A percentile compares a stretch with the other conserved stretches of the same genome.
phyloP scores from a whole-genome alignment of 2,329 filamentous ascomycete genomes.

The Colletotrichum spinosum region DNA sequence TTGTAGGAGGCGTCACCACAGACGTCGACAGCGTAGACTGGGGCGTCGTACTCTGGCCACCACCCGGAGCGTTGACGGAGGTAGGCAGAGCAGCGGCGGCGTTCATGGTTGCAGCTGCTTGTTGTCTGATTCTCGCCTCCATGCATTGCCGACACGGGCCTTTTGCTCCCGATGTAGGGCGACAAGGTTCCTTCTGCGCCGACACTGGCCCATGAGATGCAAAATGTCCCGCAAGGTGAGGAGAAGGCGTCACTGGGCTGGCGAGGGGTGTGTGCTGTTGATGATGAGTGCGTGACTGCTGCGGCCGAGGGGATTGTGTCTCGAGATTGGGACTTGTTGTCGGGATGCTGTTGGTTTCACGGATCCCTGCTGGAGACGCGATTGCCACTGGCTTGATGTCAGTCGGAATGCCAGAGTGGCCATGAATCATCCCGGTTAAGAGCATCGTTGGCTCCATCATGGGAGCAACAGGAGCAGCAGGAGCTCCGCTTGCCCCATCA shows the following conservation, averaged over 20 bases:
- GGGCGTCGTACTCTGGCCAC: conserved; percentile 2
- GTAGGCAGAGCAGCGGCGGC: conserved; percentile 3
- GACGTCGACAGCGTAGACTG: neutral
- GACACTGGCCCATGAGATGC: conserved; percentile 1
- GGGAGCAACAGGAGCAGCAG: neutral
- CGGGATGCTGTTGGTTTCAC: too few species aligned
- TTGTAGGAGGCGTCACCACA: too few species aligned
- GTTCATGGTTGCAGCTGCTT: conserved; percentile 31
- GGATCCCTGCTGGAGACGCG: too few species aligned
- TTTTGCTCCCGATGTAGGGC: conserved; percentile 20
- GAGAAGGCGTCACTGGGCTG: neutral
- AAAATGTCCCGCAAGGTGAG: neutral
- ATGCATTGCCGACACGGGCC: conserved; percentile 34
- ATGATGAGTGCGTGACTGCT: neutral
- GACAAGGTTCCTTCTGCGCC: conserved; percentile 11
- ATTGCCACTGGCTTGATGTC: neutral
- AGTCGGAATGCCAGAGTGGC: neutral
- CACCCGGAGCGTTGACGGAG: neutral
- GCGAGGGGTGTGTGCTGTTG: neutral
- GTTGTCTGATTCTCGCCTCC: conserved; percentile 31
- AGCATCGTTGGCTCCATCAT: too few species aligned
- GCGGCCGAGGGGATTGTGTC: too few species aligned
- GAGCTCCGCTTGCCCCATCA: neutral
- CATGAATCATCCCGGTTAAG: neutral
- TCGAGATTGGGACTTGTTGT: too few species aligned